Base-by-base conservation (phyloP, 495 filamentous ascomycete genomes). In the Penicillium macrosclerotiorum region DNA sequence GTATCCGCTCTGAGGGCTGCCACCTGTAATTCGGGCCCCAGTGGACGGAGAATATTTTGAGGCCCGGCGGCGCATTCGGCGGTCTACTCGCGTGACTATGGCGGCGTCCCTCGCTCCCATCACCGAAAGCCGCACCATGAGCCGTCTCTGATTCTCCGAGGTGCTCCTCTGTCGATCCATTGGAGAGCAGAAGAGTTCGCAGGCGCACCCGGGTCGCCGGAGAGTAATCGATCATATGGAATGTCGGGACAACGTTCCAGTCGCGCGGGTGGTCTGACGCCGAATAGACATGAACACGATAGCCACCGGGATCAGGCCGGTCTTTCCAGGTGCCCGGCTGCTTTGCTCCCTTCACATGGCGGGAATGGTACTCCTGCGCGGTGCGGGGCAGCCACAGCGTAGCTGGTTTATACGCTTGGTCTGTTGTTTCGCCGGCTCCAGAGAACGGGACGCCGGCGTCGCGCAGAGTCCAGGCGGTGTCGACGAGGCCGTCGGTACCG, bases 1-100 rank as follows among this genome's bases (percentile, higher is more conserved):
- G 45, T 23, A 72, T 65, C 26, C 54, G 38, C 3, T 29, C 44
- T 1, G 50, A 45, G 0, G 71, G 63, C 5, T 54, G 31, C 70
- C 68, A 74, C 1, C 27, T 14, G 43, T 73, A 73, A 29, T 73
- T 73, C 12, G 68, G 62, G 3, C 69, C 70, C 70, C 70, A 74
- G 47, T 72, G 70, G 0, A 72, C 52, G 0, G 59, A 67, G 50
- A 74, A 70, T 4, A 72, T 55, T 32, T 67, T 69, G 17, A 74
- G 45, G 2, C 61, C 47, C 0, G 67, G 51, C 2, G 5, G 8
- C 8, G 37, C 13, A 13, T 14, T n/a, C 11, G 35, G 35, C 0
- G 35, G 6, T 12, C 4, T 24, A 14, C 29, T 16, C 5, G 26
- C 19, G 24, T 41, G 37, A 5, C 29, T 23, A 12, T 41, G 37